These are phyloP conservation scores for Tricholoma sp. DNA, from an alignment of 768 basidiomycete genomes.

Conservation along the genomic window DNA sequence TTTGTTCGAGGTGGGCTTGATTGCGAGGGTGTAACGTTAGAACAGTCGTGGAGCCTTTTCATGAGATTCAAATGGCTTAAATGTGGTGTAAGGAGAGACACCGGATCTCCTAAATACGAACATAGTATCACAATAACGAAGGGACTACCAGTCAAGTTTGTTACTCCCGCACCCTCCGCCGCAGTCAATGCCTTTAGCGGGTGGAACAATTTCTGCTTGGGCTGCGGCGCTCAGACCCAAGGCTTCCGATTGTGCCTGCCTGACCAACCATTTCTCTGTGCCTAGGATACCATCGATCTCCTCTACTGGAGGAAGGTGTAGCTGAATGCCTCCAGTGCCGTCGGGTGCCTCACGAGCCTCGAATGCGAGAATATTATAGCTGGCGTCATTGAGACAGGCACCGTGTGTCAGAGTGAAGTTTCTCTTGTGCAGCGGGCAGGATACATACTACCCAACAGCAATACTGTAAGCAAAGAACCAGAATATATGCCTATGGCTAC, in stretches of 20 bases:
- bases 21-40: too few species aligned
- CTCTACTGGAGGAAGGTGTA: constrained; percentile 48
- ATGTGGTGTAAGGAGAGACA: too few species aligned
- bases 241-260: constrained; percentile 42
- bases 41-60: too few species aligned
- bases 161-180: background rate
- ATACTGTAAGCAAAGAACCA: background rate
- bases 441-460: constrained; percentile 17
- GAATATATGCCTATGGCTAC: constrained; percentile 16
- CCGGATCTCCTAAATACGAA: background rate
- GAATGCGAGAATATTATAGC: constrained; percentile 58
- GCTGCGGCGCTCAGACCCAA: constrained; percentile 23
- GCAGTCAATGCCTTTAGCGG: constrained; percentile 1
- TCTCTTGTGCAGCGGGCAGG: constrained; percentile 61
- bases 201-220: constrained; percentile 26
- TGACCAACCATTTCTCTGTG: constrained; percentile 60
- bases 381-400: constrained; percentile 51
- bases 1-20: too few species aligned
- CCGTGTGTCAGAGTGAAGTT: constrained; percentile 57
- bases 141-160: background rate
- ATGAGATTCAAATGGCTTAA: too few species aligned
- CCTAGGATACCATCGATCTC: constrained; percentile 60
- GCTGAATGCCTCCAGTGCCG: constrained; percentile 29
- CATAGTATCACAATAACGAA: background rate
- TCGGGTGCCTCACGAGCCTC: constrained; percentile 42